phyloP scores from a whole-genome alignment of 2,329 filamentous ascomycete genomes.

The Diaporthe longicolla region DNA sequence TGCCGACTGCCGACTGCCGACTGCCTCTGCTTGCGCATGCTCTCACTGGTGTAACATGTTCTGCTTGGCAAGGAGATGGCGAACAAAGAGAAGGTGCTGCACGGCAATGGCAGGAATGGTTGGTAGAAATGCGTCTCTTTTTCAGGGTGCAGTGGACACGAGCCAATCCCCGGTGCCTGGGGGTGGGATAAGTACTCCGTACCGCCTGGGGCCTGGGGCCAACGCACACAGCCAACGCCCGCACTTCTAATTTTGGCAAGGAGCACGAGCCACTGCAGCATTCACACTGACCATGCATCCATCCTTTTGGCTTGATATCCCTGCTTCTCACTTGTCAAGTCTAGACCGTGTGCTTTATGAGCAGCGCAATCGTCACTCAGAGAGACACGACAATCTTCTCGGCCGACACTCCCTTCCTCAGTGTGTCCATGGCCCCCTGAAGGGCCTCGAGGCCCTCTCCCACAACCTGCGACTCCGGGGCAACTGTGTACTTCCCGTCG shows the following conservation, averaged over 20 bases:
- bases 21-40: conserved; percentile 7
- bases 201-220: no score
- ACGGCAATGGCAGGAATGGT: no score
- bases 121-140: no score
- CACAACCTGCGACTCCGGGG: conserved; percentile 56
- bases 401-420: conserved; percentile 57
- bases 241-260: neutral
- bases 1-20: no score
- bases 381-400: conserved; percentile 57
- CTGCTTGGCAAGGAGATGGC: neutral
- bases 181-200: no score
- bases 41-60: neutral
- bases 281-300: no score
- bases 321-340: no score
- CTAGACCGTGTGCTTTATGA: neutral
- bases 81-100: neutral
- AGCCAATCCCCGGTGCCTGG: no score
- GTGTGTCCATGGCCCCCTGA: conserved; percentile 56
- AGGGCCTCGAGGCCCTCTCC: conserved; percentile 59
- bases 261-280: neutral
- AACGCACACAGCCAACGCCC: neutral
- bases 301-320: no score
- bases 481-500: conserved; percentile 52
- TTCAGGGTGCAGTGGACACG: no score
- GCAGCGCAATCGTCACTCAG: neutral